phyloP scores from a whole-genome alignment of 1,284 basidiomycete genomes.

The Ganoderma leucocontextum region DNA sequence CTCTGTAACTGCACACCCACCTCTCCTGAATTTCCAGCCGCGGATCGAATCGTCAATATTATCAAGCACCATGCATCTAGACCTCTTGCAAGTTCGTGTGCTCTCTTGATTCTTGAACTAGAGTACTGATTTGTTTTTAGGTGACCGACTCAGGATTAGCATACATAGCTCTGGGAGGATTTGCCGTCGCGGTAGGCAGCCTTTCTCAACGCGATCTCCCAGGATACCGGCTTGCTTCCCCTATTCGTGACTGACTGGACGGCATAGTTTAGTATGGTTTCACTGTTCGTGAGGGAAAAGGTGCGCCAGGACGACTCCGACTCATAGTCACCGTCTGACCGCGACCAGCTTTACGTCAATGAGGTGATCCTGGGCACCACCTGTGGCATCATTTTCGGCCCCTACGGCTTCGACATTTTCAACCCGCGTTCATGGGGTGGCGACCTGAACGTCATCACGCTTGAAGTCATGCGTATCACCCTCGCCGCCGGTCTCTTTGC shows the following conservation, averaged over 20 bases:
- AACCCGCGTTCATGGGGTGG: constrained; percentile 81
- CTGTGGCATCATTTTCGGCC: constrained; percentile 80
- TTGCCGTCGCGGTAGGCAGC: constrained; percentile 67
- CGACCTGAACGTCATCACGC: constrained; percentile 67
- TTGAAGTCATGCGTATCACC: constrained; percentile 80
- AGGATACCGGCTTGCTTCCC: not conserved
- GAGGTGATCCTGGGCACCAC: constrained; percentile 92
- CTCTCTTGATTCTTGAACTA: not conserved
- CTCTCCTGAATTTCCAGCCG: no score
- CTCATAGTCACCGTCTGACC: not conserved
- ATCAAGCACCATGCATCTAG: not conserved
- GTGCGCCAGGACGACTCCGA: constrained; percentile 41
- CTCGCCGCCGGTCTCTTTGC: constrained; percentile 76
- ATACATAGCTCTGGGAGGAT: constrained; percentile 84
- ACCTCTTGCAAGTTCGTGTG: not conserved
- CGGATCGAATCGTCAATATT: not conserved
- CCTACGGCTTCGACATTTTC: constrained; percentile 79
- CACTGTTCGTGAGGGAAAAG: constrained; percentile 84
- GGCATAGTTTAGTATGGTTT: constrained; percentile 79
- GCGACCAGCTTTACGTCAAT: constrained; percentile 78
- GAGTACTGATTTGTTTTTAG: constrained; percentile 42
- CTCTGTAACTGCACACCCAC: no score
- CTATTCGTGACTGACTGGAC: constrained; percentile 7
- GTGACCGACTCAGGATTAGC: constrained; percentile 59
- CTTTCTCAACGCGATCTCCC: not conserved